A percentile compares a stretch with the other conserved stretches of the same genome.
Conservation (phyloP, 2,329 filamentous ascomycete genomes). For the Graphiopsis chlorocephala region DNA sequence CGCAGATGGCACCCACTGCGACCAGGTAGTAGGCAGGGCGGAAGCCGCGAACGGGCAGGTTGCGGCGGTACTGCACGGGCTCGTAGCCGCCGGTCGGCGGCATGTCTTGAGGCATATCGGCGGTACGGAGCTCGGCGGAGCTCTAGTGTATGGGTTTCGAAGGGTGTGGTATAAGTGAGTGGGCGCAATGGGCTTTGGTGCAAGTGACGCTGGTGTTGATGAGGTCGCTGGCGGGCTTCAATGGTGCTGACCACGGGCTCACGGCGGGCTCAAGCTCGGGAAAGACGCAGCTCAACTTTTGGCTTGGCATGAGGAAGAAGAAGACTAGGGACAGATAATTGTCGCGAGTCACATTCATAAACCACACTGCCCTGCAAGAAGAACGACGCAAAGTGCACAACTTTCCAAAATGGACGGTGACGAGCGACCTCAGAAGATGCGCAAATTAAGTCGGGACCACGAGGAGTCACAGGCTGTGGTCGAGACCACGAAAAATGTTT, state of each 20-base stretch:
- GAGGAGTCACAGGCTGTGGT: not conserved
- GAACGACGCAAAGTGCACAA: not conserved
- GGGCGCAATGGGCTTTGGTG: slow-evolving; percentile 10
- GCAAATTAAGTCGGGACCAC: slow-evolving; percentile 47
- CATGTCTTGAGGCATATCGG: slow-evolving; percentile 91
- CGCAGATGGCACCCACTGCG: slow-evolving; percentile 74
- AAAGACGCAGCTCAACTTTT: not conserved
- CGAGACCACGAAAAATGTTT: not conserved
- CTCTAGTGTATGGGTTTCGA: not conserved
- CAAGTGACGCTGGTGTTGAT: slow-evolving; percentile 8
- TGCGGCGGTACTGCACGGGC: slow-evolving; percentile 97
- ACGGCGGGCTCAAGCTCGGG: slow-evolving; percentile 4
- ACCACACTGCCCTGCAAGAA: not conserved
- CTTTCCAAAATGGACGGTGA: slow-evolving; percentile 51
- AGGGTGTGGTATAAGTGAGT: not conserved
- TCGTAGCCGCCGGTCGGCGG: slow-evolving; percentile 92
- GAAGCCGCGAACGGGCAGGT: slow-evolving; percentile 88
- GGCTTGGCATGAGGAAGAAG: slow-evolving; percentile 1
- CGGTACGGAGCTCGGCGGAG: slow-evolving; percentile 20
- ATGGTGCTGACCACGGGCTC: slow-evolving; percentile 14
- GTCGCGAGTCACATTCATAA: not conserved
- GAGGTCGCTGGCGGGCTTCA: slow-evolving; percentile 9
- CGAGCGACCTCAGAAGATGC: slow-evolving; percentile 55
- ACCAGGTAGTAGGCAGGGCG: slow-evolving; percentile 75
- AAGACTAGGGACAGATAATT: not conserved